phyloP scores from a whole-genome alignment of 2,329 filamentous ascomycete species.

The Lasiodiplodia citricola region DNA sequence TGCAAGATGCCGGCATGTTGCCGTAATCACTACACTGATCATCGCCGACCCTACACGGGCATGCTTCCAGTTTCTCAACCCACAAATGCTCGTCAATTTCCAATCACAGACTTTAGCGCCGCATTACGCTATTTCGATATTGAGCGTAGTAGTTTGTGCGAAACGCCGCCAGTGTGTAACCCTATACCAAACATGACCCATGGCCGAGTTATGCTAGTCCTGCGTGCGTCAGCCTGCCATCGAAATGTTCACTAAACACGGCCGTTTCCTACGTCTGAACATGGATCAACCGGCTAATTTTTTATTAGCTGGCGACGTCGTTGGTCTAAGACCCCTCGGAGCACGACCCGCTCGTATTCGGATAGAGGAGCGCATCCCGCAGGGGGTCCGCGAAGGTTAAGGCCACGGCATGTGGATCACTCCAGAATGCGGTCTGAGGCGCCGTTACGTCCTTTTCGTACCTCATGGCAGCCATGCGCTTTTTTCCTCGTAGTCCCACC shows the following conservation, averaged over 20 bases:
- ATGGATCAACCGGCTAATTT: background rate
- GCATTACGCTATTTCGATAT: background rate
- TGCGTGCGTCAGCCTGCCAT: background rate
- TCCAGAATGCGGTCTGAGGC: background rate
- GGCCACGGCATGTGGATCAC: background rate
- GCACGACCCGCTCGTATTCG: background rate
- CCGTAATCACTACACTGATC: background rate
- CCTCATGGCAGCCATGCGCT: background rate
- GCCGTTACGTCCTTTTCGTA: background rate
- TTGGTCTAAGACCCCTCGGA: background rate
- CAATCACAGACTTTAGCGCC: background rate
- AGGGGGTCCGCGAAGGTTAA: background rate
- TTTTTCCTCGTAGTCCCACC: background rate
- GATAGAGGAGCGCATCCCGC: background rate
- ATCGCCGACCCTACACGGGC: background rate
- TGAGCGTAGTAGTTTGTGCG: background rate
- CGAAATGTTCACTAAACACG: background rate
- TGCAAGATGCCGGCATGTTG: background rate
- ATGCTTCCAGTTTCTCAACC: background rate
- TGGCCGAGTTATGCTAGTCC: background rate
- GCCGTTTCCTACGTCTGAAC: background rate
- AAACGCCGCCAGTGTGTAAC: background rate
- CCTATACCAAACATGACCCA: background rate
- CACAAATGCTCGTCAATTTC: background rate
- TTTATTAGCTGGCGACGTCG: background rate